Conservation (phyloP, 116 monocot species). For the Thalassia testudinum region DNA sequence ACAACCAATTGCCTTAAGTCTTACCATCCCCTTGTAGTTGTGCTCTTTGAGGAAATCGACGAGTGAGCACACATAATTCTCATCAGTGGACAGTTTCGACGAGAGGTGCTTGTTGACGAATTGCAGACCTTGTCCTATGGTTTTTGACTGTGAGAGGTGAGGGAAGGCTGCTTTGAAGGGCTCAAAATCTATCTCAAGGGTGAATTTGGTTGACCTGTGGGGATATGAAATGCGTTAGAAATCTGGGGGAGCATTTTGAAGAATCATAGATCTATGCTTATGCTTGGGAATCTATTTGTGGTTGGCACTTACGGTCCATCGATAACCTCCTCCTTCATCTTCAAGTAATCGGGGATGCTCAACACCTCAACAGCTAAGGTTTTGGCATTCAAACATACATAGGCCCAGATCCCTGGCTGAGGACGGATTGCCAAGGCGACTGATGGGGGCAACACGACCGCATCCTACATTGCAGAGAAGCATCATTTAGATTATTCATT, state of each 20-base stretch:
- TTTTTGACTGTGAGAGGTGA: constrained; percentile 47
- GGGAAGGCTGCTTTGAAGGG: constrained; percentile 75
- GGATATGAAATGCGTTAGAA: too few species aligned
- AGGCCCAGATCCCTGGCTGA: constrained; percentile 71
- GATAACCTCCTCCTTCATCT: too few species aligned
- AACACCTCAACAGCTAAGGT: constrained; percentile 51
- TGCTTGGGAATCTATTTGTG: constrained; percentile 42
- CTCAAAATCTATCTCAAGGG: constrained; percentile 66
- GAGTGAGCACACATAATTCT: constrained; percentile 59
- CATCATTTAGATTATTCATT: too few species aligned
- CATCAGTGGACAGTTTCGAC: too few species aligned
- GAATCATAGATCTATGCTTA: constrained; percentile 1
- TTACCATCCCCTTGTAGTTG: constrained; percentile 59
- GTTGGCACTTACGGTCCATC: too few species aligned
- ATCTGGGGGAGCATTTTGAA: too few species aligned
- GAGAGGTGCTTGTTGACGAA: constrained; percentile 75
- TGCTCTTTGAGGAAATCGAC: constrained; percentile 45
- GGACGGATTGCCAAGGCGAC: too few species aligned
- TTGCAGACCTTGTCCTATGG: constrained; percentile 78
- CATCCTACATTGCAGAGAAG: constrained; percentile 24
- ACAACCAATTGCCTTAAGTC: too few species aligned
- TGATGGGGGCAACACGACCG: constrained; percentile 51
- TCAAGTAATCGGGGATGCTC: constrained; percentile 44
- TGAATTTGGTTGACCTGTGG: too few species aligned
- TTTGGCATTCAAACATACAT: constrained; percentile 42